Percentiles rank a stretch among this genome's conserved stretches.
These are phyloP conservation scores for Aspergillus viridinutans DNA, from an alignment of 2,329 filamentous ascomycete species.

Conservation along the genomic window DNA sequence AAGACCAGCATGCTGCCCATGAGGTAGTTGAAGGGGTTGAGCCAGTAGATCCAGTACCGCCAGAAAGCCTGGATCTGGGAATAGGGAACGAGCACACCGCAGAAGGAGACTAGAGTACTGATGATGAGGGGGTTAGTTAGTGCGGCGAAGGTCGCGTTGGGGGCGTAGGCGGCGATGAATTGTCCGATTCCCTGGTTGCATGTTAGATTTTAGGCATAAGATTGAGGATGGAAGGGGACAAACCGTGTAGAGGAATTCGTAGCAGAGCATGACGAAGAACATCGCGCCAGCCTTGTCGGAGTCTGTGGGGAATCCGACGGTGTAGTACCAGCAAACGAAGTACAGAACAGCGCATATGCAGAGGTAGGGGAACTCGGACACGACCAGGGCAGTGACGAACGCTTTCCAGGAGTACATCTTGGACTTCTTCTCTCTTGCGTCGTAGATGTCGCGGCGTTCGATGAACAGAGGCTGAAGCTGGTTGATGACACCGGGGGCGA, in stretches of 20 bases:
- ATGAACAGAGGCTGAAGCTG: slow-evolving; percentile 64
- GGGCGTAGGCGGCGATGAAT: slow-evolving; percentile 74
- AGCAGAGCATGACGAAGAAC: slow-evolving; percentile 69
- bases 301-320: slow-evolving; percentile 49
- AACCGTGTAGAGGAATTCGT: slow-evolving; percentile 63
- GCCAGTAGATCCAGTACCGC: slow-evolving; percentile 31
- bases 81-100: slow-evolving; percentile 28
- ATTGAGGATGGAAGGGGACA: not conserved
- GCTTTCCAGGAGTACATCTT: slow-evolving; percentile 73
- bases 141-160: slow-evolving; percentile 62
- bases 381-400: slow-evolving; percentile 64
- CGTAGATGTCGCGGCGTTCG: slow-evolving; percentile 65
- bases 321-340: slow-evolving; percentile 70
- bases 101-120: slow-evolving; percentile 30
- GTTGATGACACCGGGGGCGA: slow-evolving; percentile 41
- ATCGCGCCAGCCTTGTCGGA: slow-evolving; percentile 41
- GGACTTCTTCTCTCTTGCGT: slow-evolving; percentile 62
- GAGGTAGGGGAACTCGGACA: slow-evolving; percentile 66
- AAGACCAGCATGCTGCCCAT: slow-evolving; percentile 28
- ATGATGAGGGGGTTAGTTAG: slow-evolving; percentile 73
- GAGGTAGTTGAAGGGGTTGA: slow-evolving; percentile 30
- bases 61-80: slow-evolving; percentile 28
- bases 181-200: slow-evolving; percentile 58
- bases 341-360: slow-evolving; percentile 62
- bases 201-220: not conserved